Base-by-base conservation (phyloP, 495 filamentous ascomycete species). In the Penicillium steckii region DNA sequence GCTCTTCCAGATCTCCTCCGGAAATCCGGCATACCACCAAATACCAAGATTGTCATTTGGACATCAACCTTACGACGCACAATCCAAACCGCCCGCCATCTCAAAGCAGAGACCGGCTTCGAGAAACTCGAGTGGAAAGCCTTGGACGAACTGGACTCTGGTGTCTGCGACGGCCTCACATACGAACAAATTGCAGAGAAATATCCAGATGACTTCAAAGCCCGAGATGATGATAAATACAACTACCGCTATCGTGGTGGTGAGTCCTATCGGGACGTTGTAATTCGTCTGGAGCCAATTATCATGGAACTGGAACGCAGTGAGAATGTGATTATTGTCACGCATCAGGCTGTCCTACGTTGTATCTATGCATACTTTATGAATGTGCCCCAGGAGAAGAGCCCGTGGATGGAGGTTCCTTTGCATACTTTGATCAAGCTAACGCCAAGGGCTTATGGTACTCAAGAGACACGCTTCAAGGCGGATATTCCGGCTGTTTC, bases 361-460 rank as follows among this genome's bases (percentile, higher is more conserved):
- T 98, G 94, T 73, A 97, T 98, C 57, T 97, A 97, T 64, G 87
- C 94, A 7, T 98, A 98, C 66, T 98, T 97, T 70, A 95, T 97
- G 87, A 95, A 97, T 58, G 86, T 92, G 40, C 85, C 88, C 18
- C 93, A 97, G 70, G 90, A 94, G 61, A 78, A 86, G 65, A 90
- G 86, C 47, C 94, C 94, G n/a, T 98, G 94, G 94, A 95, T 97
- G 85, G 90, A 89, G 56, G 89, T 92, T 3, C 94, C 94, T 4
- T 80, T 98, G 38, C 94, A 98, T 68, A 96, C 90, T 8, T 73
- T 98, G 23, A 97, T 98, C 69, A 96, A 96, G 73, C 78, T 98
- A 44, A 97, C 94, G 12, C 94, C 94, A 5, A 82, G 86, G 38
- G 94, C 94, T n/a, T 98, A 97, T 61, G 85, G 85, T 23, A 98